Base-by-base conservation (phyloP, 768 basidiomycete species). In the Agrocybe praecox region DNA sequence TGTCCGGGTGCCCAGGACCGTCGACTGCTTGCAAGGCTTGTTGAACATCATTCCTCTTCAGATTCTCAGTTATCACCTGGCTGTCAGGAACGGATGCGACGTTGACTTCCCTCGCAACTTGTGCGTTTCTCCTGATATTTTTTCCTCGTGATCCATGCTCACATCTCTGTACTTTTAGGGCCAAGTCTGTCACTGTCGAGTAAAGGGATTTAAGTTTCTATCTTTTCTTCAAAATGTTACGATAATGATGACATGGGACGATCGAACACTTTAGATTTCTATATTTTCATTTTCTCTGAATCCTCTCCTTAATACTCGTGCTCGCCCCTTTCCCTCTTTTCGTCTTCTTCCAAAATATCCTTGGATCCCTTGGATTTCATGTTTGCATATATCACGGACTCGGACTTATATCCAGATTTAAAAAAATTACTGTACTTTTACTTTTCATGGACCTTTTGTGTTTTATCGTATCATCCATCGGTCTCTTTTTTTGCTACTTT, bases 101-200 rank as follows among this genome's bases (percentile, higher is more conserved):
- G 96, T 98, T 63, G 96, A 99, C 72, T 97, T 97, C 88, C 96
- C 96, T 43, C 82, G 96, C 68, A 98, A 98, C 80, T 77, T 98
- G 89, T 92, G 68, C 66, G 91, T 82, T 32, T 54, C 56, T 53
- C 56, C 44, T 18, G 9, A 49, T 14, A 52, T 34, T 55, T 18
- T n/a, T 12, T 53, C 21, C 43, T 47, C 24, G 18, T 60, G 17
- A 54, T 48, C 42, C n/a, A n/a, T 56, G 40, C 51, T 60, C 24
- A 58, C 61, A 18, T 67, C 47, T 18, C 40, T 58, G 48, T 46
- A 44, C 60, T 3, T 53, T 0, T 46, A 89, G 88, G 76, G 88
- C 88, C 55, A 90, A 90, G 69, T 90, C 88, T 59, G 88, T 90
- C 55, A 90, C 88, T 33, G 80, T 81, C 44, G 88, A 90, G 79